These are phyloP conservation scores for Apiospora marii DNA, from an alignment of 2,329 filamentous ascomycete species.

Conservation along the genomic window DNA sequence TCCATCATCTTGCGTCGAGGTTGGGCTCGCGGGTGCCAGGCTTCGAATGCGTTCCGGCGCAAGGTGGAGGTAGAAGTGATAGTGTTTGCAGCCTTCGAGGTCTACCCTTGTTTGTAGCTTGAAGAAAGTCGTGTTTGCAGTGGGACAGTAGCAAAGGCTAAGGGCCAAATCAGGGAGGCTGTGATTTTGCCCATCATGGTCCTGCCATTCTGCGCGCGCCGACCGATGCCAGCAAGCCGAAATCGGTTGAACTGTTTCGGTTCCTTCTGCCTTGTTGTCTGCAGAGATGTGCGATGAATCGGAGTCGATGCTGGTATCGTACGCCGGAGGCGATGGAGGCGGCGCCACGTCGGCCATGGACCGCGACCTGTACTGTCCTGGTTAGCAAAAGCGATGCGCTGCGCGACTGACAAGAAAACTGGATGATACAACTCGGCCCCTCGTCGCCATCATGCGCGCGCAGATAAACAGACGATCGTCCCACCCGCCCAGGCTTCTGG, in stretches of 20 bases:
- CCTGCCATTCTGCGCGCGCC: conserved; percentile 19
- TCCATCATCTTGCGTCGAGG: background rate
- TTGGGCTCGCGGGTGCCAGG: background rate
- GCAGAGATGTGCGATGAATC: background rate
- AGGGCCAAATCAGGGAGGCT: conserved; percentile 22
- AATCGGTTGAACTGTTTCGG: background rate
- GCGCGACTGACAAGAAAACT: background rate
- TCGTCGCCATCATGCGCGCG: conserved; percentile 16
- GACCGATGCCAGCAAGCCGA: conserved; percentile 21
- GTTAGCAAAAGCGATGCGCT: conserved; percentile 20
- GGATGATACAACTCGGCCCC: conserved; percentile 24
- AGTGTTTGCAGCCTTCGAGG: conserved; percentile 24
- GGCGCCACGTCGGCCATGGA: conserved; percentile 22
- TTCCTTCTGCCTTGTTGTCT: background rate
- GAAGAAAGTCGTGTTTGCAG: conserved; percentile 13
- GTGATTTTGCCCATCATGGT: background rate
- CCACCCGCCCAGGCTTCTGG: conserved; percentile 27
- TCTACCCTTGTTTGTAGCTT: conserved; percentile 22
- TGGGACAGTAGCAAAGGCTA: conserved; percentile 12
- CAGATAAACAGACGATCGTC: conserved; percentile 17
- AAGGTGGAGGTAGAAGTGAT: conserved; percentile 21
- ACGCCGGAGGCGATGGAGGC: conserved; percentile 16
- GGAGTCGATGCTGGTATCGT: conserved; percentile 9
- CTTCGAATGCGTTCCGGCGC: conserved; percentile 19
- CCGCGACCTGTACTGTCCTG: conserved; percentile 1